Percentiles rank a stretch among this genome's conserved stretches.
Evolutionary conservation across 2,329 filamentous ascomycete genomes (phyloP).

Genomic region (Verticillium zaregamsianum): DNA sequence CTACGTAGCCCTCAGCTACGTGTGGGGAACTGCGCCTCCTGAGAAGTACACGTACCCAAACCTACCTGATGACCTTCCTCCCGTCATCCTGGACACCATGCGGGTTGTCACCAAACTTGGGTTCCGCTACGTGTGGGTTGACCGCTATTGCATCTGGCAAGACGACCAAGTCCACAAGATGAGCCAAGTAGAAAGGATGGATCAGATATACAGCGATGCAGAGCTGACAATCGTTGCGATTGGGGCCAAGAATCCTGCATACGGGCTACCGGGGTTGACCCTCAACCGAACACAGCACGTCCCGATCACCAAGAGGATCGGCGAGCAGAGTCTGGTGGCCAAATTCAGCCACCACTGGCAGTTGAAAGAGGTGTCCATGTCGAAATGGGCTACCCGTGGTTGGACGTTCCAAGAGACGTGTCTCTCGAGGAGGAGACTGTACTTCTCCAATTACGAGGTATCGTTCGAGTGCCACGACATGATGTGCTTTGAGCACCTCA

Average conservation of each 20-base stretch:
- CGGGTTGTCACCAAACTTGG: slow-evolving; percentile 26
- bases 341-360: neutral
- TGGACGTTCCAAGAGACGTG: slow-evolving; percentile 37
- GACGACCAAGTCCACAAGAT: slow-evolving; percentile 24
- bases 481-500: slow-evolving; percentile 27
- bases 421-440: slow-evolving; percentile 28
- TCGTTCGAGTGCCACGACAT: slow-evolving; percentile 35
- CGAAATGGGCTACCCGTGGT: slow-evolving; percentile 29
- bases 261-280: slow-evolving; percentile 30
- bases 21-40: slow-evolving; percentile 18
- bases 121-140: slow-evolving; percentile 33
- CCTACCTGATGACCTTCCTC: slow-evolving; percentile 1
- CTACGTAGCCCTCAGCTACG: slow-evolving; percentile 30
- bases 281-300: slow-evolving; percentile 23
- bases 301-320: slow-evolving; percentile 15
- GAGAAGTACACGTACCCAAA: slow-evolving; percentile 1
- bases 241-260: slow-evolving; percentile 24
- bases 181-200: slow-evolving; percentile 31
- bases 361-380: slow-evolving; percentile 19
- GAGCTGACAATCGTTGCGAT: slow-evolving; percentile 34
- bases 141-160: slow-evolving; percentile 29
- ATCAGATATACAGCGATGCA: slow-evolving; percentile 24
- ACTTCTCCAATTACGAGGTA: slow-evolving; percentile 34
- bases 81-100: slow-evolving; percentile 17
- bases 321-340: neutral